Evolutionary conservation across 495 filamentous ascomycete genomes (phyloP).

Genomic region (Aspergillus mulundensis): DNA sequence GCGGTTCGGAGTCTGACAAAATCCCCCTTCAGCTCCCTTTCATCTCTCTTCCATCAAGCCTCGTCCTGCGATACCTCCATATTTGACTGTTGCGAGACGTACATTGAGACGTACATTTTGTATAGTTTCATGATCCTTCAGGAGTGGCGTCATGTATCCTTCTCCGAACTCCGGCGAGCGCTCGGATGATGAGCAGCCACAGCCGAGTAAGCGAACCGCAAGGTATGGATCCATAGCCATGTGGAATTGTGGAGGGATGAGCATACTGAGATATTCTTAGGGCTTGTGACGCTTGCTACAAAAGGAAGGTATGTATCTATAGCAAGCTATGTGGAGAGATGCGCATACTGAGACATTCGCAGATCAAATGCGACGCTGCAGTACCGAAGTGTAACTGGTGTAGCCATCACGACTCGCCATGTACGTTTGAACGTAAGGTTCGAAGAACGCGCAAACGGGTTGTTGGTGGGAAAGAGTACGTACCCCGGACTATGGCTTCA

Average conservation of each 20-base stretch:
- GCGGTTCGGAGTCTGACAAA: background rate
- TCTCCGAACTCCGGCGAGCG: slow-evolving; percentile 18
- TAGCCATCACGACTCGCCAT: slow-evolving; percentile 45
- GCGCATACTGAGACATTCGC: background rate
- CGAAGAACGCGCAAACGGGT: slow-evolving; percentile 32
- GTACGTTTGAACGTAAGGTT: slow-evolving; percentile 42
- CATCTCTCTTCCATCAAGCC: background rate
- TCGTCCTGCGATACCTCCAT: background rate
- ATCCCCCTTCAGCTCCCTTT: background rate
- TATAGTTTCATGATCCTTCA: background rate
- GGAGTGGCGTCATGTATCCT: slow-evolving; percentile 15
- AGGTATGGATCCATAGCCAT: slow-evolving; percentile 22
- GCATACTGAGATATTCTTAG: background rate
- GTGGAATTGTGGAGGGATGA: background rate
- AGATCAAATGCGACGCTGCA: slow-evolving; percentile 52
- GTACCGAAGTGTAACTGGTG: slow-evolving; percentile 50
- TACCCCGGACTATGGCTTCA: background rate
- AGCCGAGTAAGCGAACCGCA: slow-evolving; percentile 32
- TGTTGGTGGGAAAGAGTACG: slow-evolving; percentile 23
- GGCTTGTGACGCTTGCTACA: slow-evolving; percentile 48
- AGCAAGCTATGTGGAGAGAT: background rate
- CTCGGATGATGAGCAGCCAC: slow-evolving; percentile 18
- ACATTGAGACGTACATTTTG: background rate
- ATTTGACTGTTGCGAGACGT: background rate
- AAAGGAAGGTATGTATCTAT: slow-evolving; percentile 33